Conservation (phyloP, 2,329 filamentous ascomycete species). For the Dothiorella sarmentorum region DNA sequence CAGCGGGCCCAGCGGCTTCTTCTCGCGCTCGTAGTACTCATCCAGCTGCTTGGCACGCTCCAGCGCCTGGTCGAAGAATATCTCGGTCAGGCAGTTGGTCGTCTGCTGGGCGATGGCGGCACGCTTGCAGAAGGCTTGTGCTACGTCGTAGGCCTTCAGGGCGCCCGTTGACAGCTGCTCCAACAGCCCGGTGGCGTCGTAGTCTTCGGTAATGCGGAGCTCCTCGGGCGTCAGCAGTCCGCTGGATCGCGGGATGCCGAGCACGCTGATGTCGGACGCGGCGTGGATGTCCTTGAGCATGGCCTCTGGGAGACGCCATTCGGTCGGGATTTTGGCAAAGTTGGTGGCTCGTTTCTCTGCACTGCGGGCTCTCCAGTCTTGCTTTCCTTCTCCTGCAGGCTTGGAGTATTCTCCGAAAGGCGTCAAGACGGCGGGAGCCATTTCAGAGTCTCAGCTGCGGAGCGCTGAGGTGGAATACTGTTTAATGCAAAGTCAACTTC, state of each 20-base stretch:
- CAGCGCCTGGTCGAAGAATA: constrained; percentile 42
- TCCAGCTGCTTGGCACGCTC: constrained; percentile 39
- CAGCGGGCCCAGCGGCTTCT: constrained; percentile 47
- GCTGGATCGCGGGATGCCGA: constrained; percentile 20
- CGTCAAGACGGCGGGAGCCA: neutral
- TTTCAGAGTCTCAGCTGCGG: neutral
- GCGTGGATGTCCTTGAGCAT: neutral
- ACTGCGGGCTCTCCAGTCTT: constrained; percentile 30
- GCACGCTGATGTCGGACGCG: neutral
- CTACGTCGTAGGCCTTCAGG: constrained; percentile 42
- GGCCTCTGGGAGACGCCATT: constrained; percentile 1
- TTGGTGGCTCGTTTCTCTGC: constrained; percentile 30
- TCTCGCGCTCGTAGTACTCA: constrained; percentile 33
- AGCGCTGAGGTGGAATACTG: neutral
- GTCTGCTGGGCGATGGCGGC: constrained; percentile 58
- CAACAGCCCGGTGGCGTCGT: constrained; percentile 33
- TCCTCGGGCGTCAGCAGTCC: constrained; percentile 33
- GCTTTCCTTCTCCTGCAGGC: constrained; percentile 4
- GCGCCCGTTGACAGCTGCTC: constrained; percentile 26
- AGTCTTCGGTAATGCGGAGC: constrained; percentile 35
- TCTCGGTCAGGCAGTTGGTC: constrained; percentile 43
- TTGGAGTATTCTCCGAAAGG: neutral
- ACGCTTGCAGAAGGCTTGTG: constrained; percentile 52
- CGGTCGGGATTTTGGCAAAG: constrained; percentile 26
- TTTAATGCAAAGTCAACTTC: neutral